Conservation (phyloP, 177 flowering plant species). For the Vitis hybrid region DNA sequence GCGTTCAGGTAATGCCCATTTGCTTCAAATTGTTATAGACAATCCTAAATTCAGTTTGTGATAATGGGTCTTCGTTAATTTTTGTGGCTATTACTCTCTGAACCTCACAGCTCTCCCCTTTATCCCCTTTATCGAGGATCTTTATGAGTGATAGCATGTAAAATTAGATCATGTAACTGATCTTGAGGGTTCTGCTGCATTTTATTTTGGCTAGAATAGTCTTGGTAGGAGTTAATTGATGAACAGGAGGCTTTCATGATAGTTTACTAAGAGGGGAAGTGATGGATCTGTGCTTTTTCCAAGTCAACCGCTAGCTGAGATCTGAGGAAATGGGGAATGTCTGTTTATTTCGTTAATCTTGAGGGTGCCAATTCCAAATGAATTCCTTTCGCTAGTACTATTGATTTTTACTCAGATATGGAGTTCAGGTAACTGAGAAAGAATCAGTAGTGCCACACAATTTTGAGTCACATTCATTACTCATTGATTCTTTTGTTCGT, state of each 20-base stretch:
- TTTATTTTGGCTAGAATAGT: slow-evolving; percentile 12
- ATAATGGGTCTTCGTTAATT: slow-evolving; percentile 50
- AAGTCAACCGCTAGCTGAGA: slow-evolving; percentile 32
- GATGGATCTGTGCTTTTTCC: slow-evolving; percentile 43
- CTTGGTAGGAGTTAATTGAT: slow-evolving; percentile 24
- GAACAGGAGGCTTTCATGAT: slow-evolving; percentile 7
- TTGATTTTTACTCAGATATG: slow-evolving; percentile 20
- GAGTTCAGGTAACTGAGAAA: slow-evolving; percentile 31
- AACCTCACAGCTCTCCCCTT: background rate
- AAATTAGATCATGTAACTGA: slow-evolving; percentile 36
- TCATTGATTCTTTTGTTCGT: slow-evolving; percentile 45
- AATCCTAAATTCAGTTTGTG: slow-evolving; percentile 14
- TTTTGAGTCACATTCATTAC: slow-evolving; percentile 11
- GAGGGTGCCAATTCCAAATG: slow-evolving; percentile 18
- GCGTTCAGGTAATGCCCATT: slow-evolving; percentile 26
- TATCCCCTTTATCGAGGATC: slow-evolving; percentile 7
- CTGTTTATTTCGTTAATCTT: slow-evolving; percentile 29
- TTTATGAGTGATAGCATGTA: slow-evolving; percentile 9
- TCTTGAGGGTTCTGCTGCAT: slow-evolving; percentile 13
- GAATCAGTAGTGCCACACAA: slow-evolving; percentile 1
- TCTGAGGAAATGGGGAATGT: slow-evolving; percentile 32
- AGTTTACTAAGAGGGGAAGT: slow-evolving; percentile 6
- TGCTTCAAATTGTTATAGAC: slow-evolving; percentile 25
- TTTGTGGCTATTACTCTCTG: slow-evolving; percentile 11
- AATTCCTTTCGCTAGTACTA: slow-evolving; percentile 30